A percentile compares a stretch with the other conserved stretches of the same genome.
Evolutionary conservation across 2,329 filamentous ascomycete genomes (phyloP).

Genomic region (Cercospora janseana): DNA sequence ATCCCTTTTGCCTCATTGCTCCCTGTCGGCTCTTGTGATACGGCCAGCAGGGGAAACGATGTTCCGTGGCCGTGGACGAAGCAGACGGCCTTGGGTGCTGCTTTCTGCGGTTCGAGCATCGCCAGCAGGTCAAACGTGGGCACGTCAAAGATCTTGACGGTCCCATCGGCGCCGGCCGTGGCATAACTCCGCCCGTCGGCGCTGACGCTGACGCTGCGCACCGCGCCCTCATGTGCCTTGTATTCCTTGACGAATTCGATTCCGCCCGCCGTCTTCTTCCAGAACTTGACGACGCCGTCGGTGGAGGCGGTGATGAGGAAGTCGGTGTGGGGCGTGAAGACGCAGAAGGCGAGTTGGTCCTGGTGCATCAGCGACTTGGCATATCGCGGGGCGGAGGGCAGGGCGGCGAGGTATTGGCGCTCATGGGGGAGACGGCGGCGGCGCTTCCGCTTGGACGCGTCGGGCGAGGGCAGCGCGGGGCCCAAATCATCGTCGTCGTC

Average conservation of each 20-base stretch:
- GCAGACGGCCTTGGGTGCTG: conserved; percentile 77
- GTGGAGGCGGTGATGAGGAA: conserved; percentile 92
- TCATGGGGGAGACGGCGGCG: conserved; percentile 88
- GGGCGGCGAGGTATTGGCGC: conserved; percentile 87
- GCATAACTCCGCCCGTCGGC: conserved; percentile 91
- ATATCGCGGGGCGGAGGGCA: conserved; percentile 78
- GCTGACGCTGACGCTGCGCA: conserved; percentile 79
- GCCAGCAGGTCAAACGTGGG: conserved; percentile 70
- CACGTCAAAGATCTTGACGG: conserved; percentile 73
- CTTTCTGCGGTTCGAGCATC: conserved; percentile 74
- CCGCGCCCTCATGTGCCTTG: conserved; percentile 81
- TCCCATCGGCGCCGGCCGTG: conserved; percentile 75
- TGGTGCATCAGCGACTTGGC: conserved; percentile 98
- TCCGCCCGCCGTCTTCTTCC: conserved; percentile 84
- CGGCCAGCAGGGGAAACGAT: conserved; percentile 80
- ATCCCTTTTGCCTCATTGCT: conserved; percentile 66
- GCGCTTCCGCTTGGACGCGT: conserved; percentile 77
- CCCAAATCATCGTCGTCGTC: conserved; percentile 73
- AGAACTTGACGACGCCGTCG: conserved; percentile 98
- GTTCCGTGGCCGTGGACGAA: conserved; percentile 88
- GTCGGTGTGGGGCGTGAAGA: conserved; percentile 84
- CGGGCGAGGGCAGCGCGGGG: conserved; percentile 78
- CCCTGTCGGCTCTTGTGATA: conserved; percentile 71
- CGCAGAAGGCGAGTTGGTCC: conserved; percentile 85
- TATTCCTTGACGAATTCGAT: conserved; percentile 99